These are phyloP conservation scores for Gorgonomyces haynaldii DNA, from an alignment of 192 early-diverging fungal species.

Conservation along the genomic window DNA sequence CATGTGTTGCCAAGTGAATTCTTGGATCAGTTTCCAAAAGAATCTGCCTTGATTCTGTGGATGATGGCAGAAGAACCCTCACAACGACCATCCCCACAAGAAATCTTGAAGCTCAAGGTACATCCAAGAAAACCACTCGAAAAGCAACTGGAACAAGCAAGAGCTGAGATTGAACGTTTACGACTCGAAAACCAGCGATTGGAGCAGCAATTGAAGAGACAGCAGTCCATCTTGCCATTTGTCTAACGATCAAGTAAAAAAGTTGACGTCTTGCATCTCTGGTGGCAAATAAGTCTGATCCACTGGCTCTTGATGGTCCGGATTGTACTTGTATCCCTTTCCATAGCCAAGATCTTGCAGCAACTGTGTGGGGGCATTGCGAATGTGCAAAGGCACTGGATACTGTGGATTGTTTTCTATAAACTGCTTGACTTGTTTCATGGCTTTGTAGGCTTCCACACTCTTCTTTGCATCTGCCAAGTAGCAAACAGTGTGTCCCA, in stretches of 20 bases:
- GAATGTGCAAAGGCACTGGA: constrained; percentile 74
- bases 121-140: too few species aligned
- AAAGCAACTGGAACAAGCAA: too few species aligned
- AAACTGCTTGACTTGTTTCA: constrained; percentile 45
- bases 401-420: constrained; percentile 50
- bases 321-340: constrained; percentile 74
- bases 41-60: constrained; percentile 71
- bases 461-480: constrained; percentile 73
- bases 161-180: too few species aligned
- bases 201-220: too few species aligned
- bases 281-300: constrained; percentile 72
- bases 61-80: constrained; percentile 66
- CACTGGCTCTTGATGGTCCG: constrained; percentile 57
- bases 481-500: constrained; percentile 68
- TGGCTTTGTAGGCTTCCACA: constrained; percentile 68
- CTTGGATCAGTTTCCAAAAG: constrained; percentile 56
- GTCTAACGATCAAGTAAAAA: too few species aligned
- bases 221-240: too few species aligned
- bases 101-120: constrained; percentile 65
- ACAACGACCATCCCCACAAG: constrained; percentile 53
- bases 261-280: constrained; percentile 45
- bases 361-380: constrained; percentile 68
- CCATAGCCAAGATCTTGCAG: constrained; percentile 78
- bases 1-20: constrained; percentile 62
- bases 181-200: too few species aligned